These are phyloP conservation scores for Lachnellula suecica DNA, from an alignment of 2,329 filamentous ascomycete genomes.

Conservation along the genomic window DNA sequence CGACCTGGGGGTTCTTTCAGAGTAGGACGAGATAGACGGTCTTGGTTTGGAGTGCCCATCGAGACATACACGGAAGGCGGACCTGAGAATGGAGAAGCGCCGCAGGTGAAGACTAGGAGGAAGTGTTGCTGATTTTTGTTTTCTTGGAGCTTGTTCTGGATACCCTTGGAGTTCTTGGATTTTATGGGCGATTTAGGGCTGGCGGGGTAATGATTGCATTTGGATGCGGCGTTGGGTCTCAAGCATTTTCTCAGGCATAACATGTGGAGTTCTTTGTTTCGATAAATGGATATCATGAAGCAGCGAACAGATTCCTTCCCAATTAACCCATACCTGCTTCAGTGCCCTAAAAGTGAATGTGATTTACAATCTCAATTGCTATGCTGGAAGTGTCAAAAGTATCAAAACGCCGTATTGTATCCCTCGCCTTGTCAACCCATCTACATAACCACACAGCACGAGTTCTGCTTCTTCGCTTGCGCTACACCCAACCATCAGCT, in stretches of 20 bases:
- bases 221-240: constrained; percentile 15
- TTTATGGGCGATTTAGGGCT: constrained; percentile 8
- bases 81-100: constrained; percentile 20
- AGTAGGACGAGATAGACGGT: constrained; percentile 60
- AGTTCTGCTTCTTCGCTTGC: constrained; percentile 79
- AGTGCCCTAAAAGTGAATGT: neutral
- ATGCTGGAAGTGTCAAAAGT: constrained; percentile 20
- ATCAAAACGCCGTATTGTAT: constrained; percentile 16
- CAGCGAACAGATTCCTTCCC: neutral
- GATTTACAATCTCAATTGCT: constrained; percentile 19
- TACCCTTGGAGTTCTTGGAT: constrained; percentile 20
- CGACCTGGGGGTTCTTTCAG: constrained; percentile 58
- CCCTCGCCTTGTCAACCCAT: constrained; percentile 7
- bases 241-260: constrained; percentile 4
- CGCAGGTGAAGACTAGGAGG: constrained; percentile 30
- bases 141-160: constrained; percentile 12
- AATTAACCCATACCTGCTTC: constrained; percentile 1
- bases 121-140: constrained; percentile 28
- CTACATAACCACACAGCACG: constrained; percentile 72
- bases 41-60: constrained; percentile 63
- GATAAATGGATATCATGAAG: constrained; percentile 9
- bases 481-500: constrained; percentile 34
- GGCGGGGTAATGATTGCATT: constrained; percentile 22
- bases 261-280: constrained; percentile 13
- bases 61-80: constrained; percentile 38